Base-by-base conservation (phyloP, 495 filamentous ascomycete species). In the Trichoderma gamsii region DNA sequence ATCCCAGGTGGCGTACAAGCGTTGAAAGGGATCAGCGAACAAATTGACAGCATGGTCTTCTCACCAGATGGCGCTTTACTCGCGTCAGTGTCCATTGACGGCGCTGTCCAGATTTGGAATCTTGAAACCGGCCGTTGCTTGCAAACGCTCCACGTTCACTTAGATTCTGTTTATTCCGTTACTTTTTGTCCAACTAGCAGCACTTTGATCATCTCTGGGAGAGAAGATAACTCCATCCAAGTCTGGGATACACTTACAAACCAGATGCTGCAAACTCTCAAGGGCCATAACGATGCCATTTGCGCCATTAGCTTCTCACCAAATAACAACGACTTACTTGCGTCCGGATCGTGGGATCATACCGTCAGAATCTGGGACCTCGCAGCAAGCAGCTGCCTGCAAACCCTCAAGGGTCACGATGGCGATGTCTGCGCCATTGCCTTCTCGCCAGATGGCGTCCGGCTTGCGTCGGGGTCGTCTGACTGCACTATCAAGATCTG, bases 381-480 rank as follows among this genome's bases (percentile, higher is more conserved):
- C n/a, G 51, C 21, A 59, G 59, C 38, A 61, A 25, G 66, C 71
- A 64, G n/a, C 3, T 66, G 44, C 29, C 18, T 65, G 56, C 63
- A 68, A 29, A 70, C 64, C 0, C 66, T 73, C 61, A 41, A 68
- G 16, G 67, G 70, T 25, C 70, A 73, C 52, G 66, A 23, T 2
- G 43, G 18, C 43, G 43, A 18, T 4, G 43, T 46, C 43, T 16
- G 8, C 1, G 59, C 72, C 6, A 68, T 71, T 9, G 71, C 68
- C 12, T 73, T 73, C 63, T 70, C 73, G 16, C 68, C 38, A 4
- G 67, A 72, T 68, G 41, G 65, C 3, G 41, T 41, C 23, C 68
- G 65, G n/a, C 46, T 74, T 27, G 70, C 68, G 1, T 70, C 70
- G n/a, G 66, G 13, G 3, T 72, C 66, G 1, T 2, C 38, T 4